phyloP scores from a whole-genome alignment of 2,329 filamentous ascomycete species.

The Pestalotiopsis sp. region DNA sequence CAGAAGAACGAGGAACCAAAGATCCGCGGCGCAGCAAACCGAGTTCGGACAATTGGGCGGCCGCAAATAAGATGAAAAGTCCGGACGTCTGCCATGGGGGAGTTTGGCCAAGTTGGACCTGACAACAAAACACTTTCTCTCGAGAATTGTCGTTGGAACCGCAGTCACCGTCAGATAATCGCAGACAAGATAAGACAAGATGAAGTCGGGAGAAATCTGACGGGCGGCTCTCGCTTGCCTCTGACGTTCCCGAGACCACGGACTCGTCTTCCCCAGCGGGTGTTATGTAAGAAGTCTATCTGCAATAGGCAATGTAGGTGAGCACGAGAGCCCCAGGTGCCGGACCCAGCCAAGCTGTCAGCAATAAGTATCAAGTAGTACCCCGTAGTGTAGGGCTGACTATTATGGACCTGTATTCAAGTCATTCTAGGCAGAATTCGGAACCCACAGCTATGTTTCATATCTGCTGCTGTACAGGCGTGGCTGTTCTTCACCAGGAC shows the following conservation, averaged over 20 bases:
- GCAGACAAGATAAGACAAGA: neutral
- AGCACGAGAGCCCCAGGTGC: neutral
- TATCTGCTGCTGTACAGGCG: too few species aligned
- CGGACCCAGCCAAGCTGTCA: neutral
- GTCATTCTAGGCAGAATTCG: neutral
- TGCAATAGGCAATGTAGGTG: conserved; percentile 5
- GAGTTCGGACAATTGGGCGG: too few species aligned
- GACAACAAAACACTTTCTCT: too few species aligned
- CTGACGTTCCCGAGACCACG: neutral
- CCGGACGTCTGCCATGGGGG: too few species aligned
- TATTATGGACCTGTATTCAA: neutral
- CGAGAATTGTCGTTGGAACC: too few species aligned
- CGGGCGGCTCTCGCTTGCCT: conserved; percentile 10
- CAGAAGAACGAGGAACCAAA: too few species aligned
- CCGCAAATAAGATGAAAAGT: too few species aligned
- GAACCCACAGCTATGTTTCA: neutral
- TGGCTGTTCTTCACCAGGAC: too few species aligned
- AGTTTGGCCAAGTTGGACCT: too few species aligned
- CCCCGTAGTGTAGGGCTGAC: neutral
- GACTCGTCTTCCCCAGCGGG: neutral
- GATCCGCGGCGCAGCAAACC: too few species aligned
- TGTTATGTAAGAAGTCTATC: conserved; percentile 14
- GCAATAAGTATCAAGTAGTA: neutral
- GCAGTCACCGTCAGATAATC: neutral
- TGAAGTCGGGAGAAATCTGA: neutral